Evolutionary conservation across 805 yeast genomes (phyloP).

Genomic region (Candida montana): DNA sequence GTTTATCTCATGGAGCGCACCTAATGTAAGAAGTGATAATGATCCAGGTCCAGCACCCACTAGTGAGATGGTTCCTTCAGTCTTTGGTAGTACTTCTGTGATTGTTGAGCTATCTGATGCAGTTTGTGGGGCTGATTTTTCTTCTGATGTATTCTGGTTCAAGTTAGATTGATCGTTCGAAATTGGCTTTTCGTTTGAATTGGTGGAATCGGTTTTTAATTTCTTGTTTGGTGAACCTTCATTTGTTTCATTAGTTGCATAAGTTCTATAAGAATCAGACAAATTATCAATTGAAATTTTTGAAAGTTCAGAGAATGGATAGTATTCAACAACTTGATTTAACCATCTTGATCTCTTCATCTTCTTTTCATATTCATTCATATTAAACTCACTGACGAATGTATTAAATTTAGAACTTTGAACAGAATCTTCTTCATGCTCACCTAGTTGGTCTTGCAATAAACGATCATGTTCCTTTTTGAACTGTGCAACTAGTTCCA

Average conservation of each 20-base stretch:
- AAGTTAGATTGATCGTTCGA: too few relatives aligned
- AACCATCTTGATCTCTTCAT: conserved; percentile 74
- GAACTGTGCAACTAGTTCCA: conserved; percentile 19
- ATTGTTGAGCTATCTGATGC: not conserved
- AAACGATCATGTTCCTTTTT: conserved; percentile 23
- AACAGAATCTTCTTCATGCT: conserved; percentile 64
- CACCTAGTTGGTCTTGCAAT: conserved; percentile 41
- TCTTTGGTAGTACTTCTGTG: not conserved
- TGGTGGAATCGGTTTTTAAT: not conserved
- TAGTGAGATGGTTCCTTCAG: conserved; percentile 60
- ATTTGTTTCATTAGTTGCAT: not conserved
- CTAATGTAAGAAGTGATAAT: conserved; percentile 72
- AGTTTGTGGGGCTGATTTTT: conserved; percentile 19
- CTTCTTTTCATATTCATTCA: conserved; percentile 46
- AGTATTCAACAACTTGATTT: conserved; percentile 86
- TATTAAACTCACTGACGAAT: conserved; percentile 54
- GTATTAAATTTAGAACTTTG: conserved; percentile 55
- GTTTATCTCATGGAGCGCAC: conserved; percentile 76
- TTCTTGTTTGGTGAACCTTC: conserved; percentile 1
- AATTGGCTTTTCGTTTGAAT: not conserved
- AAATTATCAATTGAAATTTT: conserved; percentile 56
- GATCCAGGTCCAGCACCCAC: conserved; percentile 96
- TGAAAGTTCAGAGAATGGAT: conserved; percentile 65
- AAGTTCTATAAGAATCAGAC: conserved; percentile 32
- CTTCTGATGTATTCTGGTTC: not conserved